phyloP scores from a whole-genome alignment of 2,329 filamentous ascomycete genomes.

The Shiraia bambusicola region DNA sequence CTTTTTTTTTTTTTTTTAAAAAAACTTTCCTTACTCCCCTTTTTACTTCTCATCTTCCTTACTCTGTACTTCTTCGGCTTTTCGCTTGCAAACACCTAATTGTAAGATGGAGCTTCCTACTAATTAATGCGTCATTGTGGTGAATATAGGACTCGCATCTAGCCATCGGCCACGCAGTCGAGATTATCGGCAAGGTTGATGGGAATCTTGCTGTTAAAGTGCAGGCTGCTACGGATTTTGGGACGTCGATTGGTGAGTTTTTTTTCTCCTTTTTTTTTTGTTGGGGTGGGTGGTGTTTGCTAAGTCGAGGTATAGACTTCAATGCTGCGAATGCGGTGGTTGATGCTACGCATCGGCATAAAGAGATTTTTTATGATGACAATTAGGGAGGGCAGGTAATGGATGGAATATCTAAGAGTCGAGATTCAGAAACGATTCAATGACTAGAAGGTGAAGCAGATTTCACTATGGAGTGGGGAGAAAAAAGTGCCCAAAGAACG shows the following conservation, averaged over 20 bases:
- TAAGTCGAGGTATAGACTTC: conserved; percentile 61
- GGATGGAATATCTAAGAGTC: background rate
- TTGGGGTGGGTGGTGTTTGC: background rate
- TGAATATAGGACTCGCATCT: conserved; percentile 67
- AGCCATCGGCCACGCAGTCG: conserved; percentile 67
- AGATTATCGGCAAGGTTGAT: conserved; percentile 80
- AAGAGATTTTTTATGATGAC: conserved; percentile 73
- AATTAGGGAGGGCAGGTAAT: conserved; percentile 9
- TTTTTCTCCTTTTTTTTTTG: conserved; percentile 2
- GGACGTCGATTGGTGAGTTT: conserved; percentile 65
- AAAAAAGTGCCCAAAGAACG: background rate
- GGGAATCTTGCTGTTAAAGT: conserved; percentile 71
- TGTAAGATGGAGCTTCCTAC: too few species aligned
- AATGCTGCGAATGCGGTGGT: conserved; percentile 75
- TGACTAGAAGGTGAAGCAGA: background rate
- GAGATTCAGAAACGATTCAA: background rate
- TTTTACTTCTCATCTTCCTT: background rate
- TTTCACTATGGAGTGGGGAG: background rate
- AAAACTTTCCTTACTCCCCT: too few species aligned
- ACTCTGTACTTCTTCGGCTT: background rate
- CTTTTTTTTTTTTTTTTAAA: background rate
- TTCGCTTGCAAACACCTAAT: background rate
- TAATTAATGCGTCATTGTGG: background rate
- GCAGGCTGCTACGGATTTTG: conserved; percentile 69
- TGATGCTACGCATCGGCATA: conserved; percentile 79